Evolutionary conservation across 257 asterid genomes (phyloP).

Genomic region (Lavandula angustifolia): DNA sequence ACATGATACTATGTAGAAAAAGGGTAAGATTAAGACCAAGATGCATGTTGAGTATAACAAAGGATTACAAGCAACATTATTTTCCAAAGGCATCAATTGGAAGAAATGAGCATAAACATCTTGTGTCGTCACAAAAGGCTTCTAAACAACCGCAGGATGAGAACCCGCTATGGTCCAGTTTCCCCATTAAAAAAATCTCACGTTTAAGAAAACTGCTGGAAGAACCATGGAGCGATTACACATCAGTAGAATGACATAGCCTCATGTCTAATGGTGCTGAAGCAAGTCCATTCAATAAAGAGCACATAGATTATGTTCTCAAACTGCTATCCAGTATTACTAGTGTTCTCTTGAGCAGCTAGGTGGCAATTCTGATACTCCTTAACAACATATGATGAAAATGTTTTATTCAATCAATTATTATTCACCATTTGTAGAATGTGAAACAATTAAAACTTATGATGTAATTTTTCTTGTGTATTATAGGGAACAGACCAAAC

Average conservation of each 20-base stretch:
- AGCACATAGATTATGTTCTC: not conserved
- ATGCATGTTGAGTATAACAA: not conserved
- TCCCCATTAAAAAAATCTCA: not conserved
- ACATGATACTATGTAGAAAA: not conserved
- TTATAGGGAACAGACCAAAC: not conserved
- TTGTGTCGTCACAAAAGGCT: too few species aligned
- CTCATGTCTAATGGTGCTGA: not conserved
- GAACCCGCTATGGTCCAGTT: not conserved
- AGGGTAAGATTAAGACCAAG: not conserved
- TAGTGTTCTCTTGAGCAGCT: not conserved
- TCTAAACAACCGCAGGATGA: not conserved
- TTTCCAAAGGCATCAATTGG: not conserved
- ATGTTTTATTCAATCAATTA: not conserved
- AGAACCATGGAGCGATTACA: not conserved
- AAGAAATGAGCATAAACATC: not conserved
- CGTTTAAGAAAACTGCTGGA: not conserved
- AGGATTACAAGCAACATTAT: conserved; percentile 5
- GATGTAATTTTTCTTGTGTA: not conserved
- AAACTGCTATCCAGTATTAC: not conserved
- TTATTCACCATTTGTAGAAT: not conserved
- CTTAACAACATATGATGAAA: not conserved
- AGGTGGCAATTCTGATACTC: not conserved
- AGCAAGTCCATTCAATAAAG: not conserved
- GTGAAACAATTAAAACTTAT: not conserved
- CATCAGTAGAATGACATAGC: not conserved